Conservation (phyloP, 768 basidiomycete genomes). For the Lactifluus echinatus region DNA sequence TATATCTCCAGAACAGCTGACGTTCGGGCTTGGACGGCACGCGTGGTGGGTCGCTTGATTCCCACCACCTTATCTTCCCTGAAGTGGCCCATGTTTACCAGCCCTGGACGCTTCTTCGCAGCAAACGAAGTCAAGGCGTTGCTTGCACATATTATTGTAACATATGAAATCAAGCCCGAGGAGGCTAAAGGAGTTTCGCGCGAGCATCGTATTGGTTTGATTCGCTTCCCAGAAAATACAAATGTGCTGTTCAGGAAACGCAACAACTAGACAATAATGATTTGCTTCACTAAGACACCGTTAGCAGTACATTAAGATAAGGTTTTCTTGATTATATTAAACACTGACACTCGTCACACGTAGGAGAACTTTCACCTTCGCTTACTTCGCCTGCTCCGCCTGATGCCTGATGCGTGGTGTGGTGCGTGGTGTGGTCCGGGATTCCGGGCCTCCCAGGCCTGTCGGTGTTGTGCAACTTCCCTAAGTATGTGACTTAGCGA, state of each 20-base stretch:
- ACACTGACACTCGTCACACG: too few relatives aligned
- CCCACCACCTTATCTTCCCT: background rate
- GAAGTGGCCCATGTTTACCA: background rate
- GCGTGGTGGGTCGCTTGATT: constrained; percentile 19
- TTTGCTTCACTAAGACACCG: background rate
- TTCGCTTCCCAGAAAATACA: constrained; percentile 6
- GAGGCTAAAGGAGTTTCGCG: constrained; percentile 13
- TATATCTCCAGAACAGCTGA: constrained; percentile 27
- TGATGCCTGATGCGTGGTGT: too few relatives aligned
- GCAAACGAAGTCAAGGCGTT: constrained; percentile 22
- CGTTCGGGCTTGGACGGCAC: constrained; percentile 24
- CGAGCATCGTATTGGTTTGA: background rate
- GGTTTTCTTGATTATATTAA: too few relatives aligned
- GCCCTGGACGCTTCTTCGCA: constrained; percentile 22
- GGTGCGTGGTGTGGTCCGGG: too few relatives aligned
- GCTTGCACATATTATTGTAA: constrained; percentile 22
- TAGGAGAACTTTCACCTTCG: too few relatives aligned
- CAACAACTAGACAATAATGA: background rate
- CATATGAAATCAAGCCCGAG: constrained; percentile 24
- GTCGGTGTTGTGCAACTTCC: too few relatives aligned
- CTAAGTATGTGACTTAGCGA: too few relatives aligned
- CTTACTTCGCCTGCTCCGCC: too few relatives aligned
- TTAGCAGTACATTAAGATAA: background rate
- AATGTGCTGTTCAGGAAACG: constrained; percentile 24
- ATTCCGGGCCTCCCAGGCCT: too few relatives aligned